These are phyloP conservation scores for Eucalyptus marginata DNA, from an alignment of 345 rosid genomes.

Conservation along the genomic window DNA sequence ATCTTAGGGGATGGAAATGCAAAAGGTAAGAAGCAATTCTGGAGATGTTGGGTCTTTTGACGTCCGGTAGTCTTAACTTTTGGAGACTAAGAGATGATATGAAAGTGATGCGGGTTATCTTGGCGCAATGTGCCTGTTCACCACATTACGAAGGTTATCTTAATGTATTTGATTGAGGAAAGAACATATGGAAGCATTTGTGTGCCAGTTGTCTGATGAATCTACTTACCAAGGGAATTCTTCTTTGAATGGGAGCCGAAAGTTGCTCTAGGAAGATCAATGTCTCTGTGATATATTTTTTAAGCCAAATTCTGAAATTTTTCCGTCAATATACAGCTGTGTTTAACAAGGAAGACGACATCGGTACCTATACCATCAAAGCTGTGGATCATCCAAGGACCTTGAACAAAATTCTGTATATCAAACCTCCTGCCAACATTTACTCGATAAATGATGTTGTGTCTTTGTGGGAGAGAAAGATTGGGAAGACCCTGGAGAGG, in stretches of 20 bases:
- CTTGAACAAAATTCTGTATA: background rate
- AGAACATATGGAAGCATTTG: background rate
- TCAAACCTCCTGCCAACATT: background rate
- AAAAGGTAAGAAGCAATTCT: background rate
- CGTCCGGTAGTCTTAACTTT: background rate
- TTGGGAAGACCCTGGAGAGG: background rate
- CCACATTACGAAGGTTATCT: background rate
- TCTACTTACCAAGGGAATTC: background rate
- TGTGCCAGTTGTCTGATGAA: background rate
- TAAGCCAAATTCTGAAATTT: background rate
- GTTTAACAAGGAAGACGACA: background rate
- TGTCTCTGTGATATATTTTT: background rate
- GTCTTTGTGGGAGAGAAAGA: background rate
- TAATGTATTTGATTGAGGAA: background rate
- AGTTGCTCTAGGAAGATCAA: background rate
- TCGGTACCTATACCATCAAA: background rate
- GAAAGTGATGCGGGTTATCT: background rate
- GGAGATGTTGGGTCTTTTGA: background rate
- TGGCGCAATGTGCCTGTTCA: background rate
- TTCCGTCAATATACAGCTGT: background rate
- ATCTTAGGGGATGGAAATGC: background rate
- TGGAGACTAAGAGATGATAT: background rate
- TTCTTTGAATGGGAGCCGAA: background rate
- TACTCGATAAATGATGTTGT: background rate
- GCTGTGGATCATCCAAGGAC: conserved; percentile 2